Percentiles rank a stretch among this genome's conserved stretches.
These are phyloP conservation scores for Gossypium armourianum DNA, from an alignment of 441 rosid genomes.

Conservation along the genomic window DNA sequence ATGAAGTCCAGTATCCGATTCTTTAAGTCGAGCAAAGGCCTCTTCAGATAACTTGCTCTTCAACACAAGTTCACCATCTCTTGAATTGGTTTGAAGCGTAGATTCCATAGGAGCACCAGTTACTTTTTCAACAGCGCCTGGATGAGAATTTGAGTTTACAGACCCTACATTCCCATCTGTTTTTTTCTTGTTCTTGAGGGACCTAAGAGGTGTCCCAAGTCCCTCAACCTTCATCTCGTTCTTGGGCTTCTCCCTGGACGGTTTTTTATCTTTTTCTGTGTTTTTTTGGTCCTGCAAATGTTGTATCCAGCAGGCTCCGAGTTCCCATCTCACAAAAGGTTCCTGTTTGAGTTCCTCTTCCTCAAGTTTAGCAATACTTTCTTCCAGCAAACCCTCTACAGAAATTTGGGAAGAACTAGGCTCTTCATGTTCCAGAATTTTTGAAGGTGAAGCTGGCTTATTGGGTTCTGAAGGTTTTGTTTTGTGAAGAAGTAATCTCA, in stretches of 20 bases:
- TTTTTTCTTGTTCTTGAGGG: constrained; percentile 69
- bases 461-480: constrained; percentile 38
- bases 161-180: constrained; percentile 37
- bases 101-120: constrained; percentile 36
- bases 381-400: constrained; percentile 48
- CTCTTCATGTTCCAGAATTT: constrained; percentile 44
- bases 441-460: constrained; percentile 36
- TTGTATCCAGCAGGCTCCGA: constrained; percentile 72
- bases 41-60: constrained; percentile 46
- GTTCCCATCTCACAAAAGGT: constrained; percentile 60
- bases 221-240: constrained; percentile 94
- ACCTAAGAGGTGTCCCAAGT: constrained; percentile 84
- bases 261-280: constrained; percentile 72
- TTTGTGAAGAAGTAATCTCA: constrained; percentile 55
- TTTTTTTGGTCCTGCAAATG: constrained; percentile 61
- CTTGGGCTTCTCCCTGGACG: constrained; percentile 51
- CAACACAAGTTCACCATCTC: constrained; percentile 38
- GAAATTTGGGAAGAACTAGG: constrained; percentile 45
- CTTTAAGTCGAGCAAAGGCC: constrained; percentile 49
- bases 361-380: constrained; percentile 58
- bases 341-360: constrained; percentile 32
- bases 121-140: constrained; percentile 31
- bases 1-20: constrained; percentile 66
- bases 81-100: constrained; percentile 28
- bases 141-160: constrained; percentile 33